Percentiles rank a stretch among this genome's conserved stretches.
These are phyloP conservation scores for Starmerella sirachaensis DNA, from an alignment of 805 yeast genomes.

Conservation along the genomic window DNA sequence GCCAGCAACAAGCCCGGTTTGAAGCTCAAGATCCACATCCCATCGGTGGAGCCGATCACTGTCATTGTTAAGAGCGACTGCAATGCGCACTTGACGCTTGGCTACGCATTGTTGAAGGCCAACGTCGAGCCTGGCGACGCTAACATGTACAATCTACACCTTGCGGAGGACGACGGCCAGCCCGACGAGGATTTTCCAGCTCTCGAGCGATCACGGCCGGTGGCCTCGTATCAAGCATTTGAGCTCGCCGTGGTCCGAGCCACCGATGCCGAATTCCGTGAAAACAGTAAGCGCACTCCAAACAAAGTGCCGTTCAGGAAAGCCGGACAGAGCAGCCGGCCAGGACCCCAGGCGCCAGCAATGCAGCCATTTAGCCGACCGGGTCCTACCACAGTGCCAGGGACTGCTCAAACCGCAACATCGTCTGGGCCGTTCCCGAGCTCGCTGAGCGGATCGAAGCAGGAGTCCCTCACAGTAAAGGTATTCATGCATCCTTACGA, in stretches of 20 bases:
- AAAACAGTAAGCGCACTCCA: conserved; percentile 28
- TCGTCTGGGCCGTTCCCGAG: conserved; percentile 1
- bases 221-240: conserved; percentile 64
- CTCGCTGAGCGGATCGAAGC: conserved; percentile 8
- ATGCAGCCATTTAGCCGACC: not conserved
- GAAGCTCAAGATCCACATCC: conserved; percentile 28
- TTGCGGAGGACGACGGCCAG: conserved; percentile 88
- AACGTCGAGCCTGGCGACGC: conserved; percentile 35
- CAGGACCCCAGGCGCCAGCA: not conserved
- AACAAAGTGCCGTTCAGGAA: conserved; percentile 19
- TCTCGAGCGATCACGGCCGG: conserved; percentile 51
- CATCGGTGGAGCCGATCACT: conserved; percentile 26
- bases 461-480: conserved; percentile 12
- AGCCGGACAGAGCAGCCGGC: not conserved
- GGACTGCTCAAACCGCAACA: not conserved
- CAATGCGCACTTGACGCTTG: conserved; percentile 44
- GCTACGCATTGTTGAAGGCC: conserved; percentile 36
- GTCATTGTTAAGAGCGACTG: conserved; percentile 31
- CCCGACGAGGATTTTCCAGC: conserved; percentile 87
- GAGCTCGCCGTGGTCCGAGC: conserved; percentile 70
- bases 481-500: conserved; percentile 29
- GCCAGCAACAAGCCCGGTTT: conserved; percentile 8
- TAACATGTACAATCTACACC: conserved; percentile 60
- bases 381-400: not conserved
- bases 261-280: conserved; percentile 27